phyloP scores from a whole-genome alignment of 108 stramenopile species.

The Parmales sp. region DNA sequence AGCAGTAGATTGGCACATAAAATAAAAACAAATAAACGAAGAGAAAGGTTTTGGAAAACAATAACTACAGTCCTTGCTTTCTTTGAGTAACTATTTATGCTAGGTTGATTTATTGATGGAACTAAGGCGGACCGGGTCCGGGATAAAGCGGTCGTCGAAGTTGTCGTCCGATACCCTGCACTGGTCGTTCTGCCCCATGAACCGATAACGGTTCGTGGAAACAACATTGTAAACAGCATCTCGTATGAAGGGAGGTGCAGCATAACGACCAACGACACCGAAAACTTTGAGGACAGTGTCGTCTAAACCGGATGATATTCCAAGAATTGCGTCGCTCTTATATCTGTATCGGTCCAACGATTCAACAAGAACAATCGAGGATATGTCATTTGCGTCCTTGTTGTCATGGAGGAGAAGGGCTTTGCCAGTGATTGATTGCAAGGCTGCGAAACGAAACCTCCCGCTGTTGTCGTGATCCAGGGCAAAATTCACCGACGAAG shows the following conservation, averaged over 20 bases:
- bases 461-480: constrained; percentile 16
- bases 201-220: not conserved
- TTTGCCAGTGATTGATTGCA: constrained; percentile 16
- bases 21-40: too few species aligned
- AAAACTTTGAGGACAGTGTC: not conserved
- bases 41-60: too few species aligned
- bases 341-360: not conserved
- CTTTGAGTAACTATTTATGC: too few species aligned
- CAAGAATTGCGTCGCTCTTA: not conserved
- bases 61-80: too few species aligned
- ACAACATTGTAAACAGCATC: not conserved
- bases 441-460: constrained; percentile 21
- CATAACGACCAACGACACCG: not conserved
- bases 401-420: constrained; percentile 14
- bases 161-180: not conserved
- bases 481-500: constrained; percentile 17
- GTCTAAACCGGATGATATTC: not conserved
- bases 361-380: constrained; percentile 7
- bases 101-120: too few species aligned
- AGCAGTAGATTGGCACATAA: too few species aligned
- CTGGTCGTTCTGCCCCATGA: not conserved
- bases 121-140: not conserved
- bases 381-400: constrained; percentile 21
- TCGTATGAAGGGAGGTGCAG: not conserved
- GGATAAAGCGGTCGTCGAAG: not conserved